Base-by-base conservation (phyloP, 371 early-diverging fungal species). In the Astathelohania contejeani region DNA sequence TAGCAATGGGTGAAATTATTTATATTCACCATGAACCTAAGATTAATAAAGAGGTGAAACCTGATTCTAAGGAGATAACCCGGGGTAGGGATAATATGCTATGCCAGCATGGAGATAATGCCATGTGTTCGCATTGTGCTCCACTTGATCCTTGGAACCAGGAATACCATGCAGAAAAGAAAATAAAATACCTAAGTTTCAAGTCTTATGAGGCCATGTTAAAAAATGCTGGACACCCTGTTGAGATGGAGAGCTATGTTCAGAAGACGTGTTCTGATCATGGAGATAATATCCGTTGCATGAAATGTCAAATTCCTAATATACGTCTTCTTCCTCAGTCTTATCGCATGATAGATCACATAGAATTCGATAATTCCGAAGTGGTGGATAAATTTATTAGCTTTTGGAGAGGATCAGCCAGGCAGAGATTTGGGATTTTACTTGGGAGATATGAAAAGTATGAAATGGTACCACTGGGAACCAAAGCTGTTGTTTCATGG, bases 41-140 rank as follows among this genome's bases (percentile, higher is more conserved):
- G 10, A 6, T 22, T 9, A 25, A 3, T 22, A 25, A 7, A 19
- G 12, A 47, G 18, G 18, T 22, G 48, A 10, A n/a, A 7, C 48
- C 3, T 40, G 25, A 19, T 18, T 6, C 3, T 4, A 43, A 37
- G 18, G 48, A 49, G 25, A 49, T 53, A n/a, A 47, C 38, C 14
- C 49, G 49, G 19, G 51, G 38, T 12, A 40, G 32, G 29, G 56
- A 55, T 23, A 40, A 49, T 20, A 46, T 49, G 19, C 25, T 48
- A 48, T 73, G 74, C 53, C 19, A 40, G 3, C 74, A 73, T 47
- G 62, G 43, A 3, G 27, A 45, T 6, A 65, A 62, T 54, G 70
- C 62, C 12, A 69, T 68, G 68, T 73, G 74, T 40, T 25, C 50
- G 19, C 45, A 70, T 38, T 73, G 74, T 56, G 72, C 66, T 39